Conservation (phyloP, 192 early-diverging fungal species). For the Pilaira anomala region DNA sequence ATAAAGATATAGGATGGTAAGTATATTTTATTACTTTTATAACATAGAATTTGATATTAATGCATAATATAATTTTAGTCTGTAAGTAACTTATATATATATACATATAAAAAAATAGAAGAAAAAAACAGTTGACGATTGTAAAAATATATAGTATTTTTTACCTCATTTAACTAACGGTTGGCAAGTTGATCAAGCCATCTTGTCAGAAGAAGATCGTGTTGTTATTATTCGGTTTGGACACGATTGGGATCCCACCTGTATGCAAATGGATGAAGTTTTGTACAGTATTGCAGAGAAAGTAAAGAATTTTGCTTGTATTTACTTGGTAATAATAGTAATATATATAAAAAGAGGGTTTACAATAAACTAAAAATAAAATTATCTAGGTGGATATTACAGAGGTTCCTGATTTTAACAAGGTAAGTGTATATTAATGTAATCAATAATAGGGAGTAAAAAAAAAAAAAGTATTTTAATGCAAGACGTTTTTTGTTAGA, state of each 20-base stretch:
- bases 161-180: conserved; percentile 65
- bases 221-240: conserved; percentile 98
- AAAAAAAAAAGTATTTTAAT: not conserved
- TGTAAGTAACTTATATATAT: too few relatives aligned
- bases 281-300: conserved; percentile 90
- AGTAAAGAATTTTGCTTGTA: conserved; percentile 98
- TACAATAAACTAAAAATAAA: not conserved
- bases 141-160: conserved; percentile 40
- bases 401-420: conserved; percentile 91
- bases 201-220: conserved; percentile 95
- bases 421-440: conserved; percentile 49
- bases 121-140: too few relatives aligned
- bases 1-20: too few relatives aligned
- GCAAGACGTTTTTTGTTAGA: conserved; percentile 49
- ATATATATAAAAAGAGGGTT: not conserved
- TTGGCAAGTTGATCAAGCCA: conserved; percentile 99
- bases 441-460: not conserved
- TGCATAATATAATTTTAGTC: too few relatives aligned
- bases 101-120: too few relatives aligned
- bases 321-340: conserved; percentile 70
- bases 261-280: conserved; percentile 98
- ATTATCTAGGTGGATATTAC: conserved; percentile 82
- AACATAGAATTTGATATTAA: too few relatives aligned
- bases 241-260: conserved; percentile 85
- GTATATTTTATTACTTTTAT: too few relatives aligned